Base-by-base conservation (phyloP, 768 basidiomycete genomes). In the Podaxis sp. region DNA sequence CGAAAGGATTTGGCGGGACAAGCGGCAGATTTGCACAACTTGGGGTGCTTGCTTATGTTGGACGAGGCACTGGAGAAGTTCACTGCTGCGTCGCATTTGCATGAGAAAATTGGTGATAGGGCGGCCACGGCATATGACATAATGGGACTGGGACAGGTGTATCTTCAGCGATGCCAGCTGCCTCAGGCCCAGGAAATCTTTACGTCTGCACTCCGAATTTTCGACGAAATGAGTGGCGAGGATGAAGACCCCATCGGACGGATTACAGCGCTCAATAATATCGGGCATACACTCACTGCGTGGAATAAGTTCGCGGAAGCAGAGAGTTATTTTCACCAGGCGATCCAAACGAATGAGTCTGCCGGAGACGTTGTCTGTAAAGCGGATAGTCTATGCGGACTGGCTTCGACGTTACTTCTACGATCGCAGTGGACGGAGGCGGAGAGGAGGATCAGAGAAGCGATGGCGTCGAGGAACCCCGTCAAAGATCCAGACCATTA, bases 11-110 rank as follows among this genome's bases (percentile, higher is more conserved):
- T 60, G 8, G 55, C 59, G 7, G 73, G 73, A 6, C 68, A 72
- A 13, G 74, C 72, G 15, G 71, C 71, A 29, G 73, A 74, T 47
- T 62, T 70, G 5, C 66, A 73, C 29, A 74, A 74, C 55, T 59
- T 73, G 7, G 73, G 66, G 4, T 59, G 58, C 4, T 63, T 69
- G 19, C 63, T 70, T 0, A 52, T 57, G 5, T 36, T 57, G 15
- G 62, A 62, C 25, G 62, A 65, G 29, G 67, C 72, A 15, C 25
- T 66, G 54, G 52, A 40, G 15, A 54, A 58, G 22, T 69, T 72
- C 25, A 27, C 49, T 15, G 57, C 59, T 33, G 70, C 72, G 2
- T 53, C 60, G 1, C 40, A 59, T 2, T 59, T 73, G 11, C 73
- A 72, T 19, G 59, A 71, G 37, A 27, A 63, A 25, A 55, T 67